phyloP scores from a whole-genome alignment of 305 asterid genomes.

The Plantago coronopus region DNA sequence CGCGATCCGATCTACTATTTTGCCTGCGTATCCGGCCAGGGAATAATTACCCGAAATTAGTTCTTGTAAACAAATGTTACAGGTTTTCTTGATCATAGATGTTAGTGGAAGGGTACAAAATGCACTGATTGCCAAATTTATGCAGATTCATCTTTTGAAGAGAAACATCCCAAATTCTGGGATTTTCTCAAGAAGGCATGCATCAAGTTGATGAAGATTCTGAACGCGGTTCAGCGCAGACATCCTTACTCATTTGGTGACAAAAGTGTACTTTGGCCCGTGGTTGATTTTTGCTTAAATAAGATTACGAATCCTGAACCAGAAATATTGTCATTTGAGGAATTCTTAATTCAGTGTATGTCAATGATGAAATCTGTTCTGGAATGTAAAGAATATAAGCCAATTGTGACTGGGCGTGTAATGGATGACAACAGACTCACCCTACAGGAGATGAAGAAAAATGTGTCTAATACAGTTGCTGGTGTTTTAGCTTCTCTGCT shows the following conservation, averaged over 20 bases:
- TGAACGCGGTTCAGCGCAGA: conserved; percentile 67
- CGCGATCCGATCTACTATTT: neutral
- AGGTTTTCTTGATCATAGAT: conserved; percentile 17
- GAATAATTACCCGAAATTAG: conserved; percentile 9
- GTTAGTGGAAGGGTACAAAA: conserved; percentile 20
- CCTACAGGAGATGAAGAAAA: conserved; percentile 79
- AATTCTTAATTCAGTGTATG: conserved; percentile 84
- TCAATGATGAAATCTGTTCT: conserved; percentile 77
- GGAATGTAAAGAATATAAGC: conserved; percentile 90
- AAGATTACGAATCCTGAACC: conserved; percentile 86
- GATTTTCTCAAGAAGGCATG: conserved; percentile 76
- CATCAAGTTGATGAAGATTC: conserved; percentile 77
- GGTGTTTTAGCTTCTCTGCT: conserved; percentile 66
- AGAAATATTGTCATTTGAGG: conserved; percentile 60
- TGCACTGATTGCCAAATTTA: conserved; percentile 31
- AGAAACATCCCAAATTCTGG: conserved; percentile 68
- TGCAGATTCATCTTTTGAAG: conserved; percentile 82
- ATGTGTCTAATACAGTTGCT: conserved; percentile 61
- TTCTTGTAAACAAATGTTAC: conserved; percentile 6
- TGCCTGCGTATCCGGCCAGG: neutral
- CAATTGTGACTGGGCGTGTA: conserved; percentile 78
- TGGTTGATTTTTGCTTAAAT: conserved; percentile 76
- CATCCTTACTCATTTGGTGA: conserved; percentile 98
- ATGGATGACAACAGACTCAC: conserved; percentile 74
- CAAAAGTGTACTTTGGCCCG: conserved; percentile 67